Evolutionary conservation across 768 basidiomycete species (phyloP).

Genomic region (Artomyces pyxidatus): DNA sequence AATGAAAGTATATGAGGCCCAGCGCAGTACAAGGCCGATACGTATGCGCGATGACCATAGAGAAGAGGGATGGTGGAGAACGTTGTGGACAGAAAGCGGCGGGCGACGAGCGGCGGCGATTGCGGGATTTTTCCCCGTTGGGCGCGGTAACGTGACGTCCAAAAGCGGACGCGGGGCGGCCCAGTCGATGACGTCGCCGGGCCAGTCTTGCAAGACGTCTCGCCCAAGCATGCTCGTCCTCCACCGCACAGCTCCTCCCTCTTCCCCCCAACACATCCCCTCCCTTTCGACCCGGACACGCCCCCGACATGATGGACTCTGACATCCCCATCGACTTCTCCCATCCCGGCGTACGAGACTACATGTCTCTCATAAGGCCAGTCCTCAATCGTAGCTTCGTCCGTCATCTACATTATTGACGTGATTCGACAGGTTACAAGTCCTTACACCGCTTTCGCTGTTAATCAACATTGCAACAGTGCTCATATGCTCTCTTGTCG

Average conservation of each 20-base stretch:
- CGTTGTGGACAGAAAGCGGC: no score
- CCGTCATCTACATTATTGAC: neutral
- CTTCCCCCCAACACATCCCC: neutral
- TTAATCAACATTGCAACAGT: constrained; percentile 71
- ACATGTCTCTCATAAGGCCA: constrained; percentile 54
- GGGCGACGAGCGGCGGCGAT: no score
- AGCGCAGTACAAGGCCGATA: no score
- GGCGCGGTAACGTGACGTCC: no score
- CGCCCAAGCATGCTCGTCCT: no score
- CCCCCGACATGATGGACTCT: constrained; percentile 33
- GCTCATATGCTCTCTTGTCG: constrained; percentile 58
- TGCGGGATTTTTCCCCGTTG: no score
- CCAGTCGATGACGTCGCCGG: no score
- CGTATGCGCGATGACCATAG: no score
- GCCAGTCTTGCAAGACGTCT: no score
- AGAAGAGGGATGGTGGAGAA: no score
- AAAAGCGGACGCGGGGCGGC: no score
- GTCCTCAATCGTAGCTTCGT: constrained; percentile 3
- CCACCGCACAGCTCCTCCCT: neutral
- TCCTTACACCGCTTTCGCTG: constrained; percentile 78
- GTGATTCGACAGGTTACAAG: constrained; percentile 51
- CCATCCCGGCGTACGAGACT: constrained; percentile 57
- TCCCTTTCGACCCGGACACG: neutral
- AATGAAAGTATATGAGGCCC: no score
- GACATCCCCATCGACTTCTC: constrained; percentile 48